Conservation (phyloP, 1,284 basidiomycete genomes). For the Rhodotorula sp. region DNA sequence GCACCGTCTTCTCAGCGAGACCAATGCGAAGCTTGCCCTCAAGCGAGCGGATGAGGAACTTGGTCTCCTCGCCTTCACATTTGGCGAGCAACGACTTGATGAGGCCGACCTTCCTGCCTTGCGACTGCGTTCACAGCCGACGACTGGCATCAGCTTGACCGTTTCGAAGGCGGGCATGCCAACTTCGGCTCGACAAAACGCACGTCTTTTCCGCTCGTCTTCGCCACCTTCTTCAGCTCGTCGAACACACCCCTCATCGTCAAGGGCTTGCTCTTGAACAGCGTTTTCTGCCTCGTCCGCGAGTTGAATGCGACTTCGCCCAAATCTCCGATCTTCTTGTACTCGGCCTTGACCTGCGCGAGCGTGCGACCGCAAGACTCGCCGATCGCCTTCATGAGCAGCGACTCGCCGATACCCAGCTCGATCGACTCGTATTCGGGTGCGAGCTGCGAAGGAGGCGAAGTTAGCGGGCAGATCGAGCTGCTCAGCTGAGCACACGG, state of each 20-base stretch:
- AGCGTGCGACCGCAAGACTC: conserved; percentile 88
- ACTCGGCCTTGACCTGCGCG: conserved; percentile 80
- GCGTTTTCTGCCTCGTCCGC: conserved; percentile 86
- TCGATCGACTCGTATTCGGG: conserved; percentile 96
- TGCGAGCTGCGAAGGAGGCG: conserved; percentile 61
- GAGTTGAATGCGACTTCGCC: conserved; percentile 89
- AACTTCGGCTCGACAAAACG: conserved; percentile 27
- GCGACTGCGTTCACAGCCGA: conserved; percentile 59
- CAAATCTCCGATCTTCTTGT: conserved; percentile 91
- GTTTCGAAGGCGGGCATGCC: too few species aligned
- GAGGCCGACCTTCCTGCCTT: conserved; percentile 90
- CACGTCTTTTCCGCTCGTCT: conserved; percentile 76
- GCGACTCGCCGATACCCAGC: conserved; percentile 91
- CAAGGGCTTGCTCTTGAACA: conserved; percentile 90
- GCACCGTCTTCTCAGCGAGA: conserved; percentile 83
- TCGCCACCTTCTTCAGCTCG: conserved; percentile 79
- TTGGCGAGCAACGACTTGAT: conserved; percentile 92
- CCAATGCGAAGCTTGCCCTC: conserved; percentile 98
- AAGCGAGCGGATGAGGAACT: conserved; percentile 91
- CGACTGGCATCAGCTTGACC: background rate
- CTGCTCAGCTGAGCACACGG: conserved; percentile 44
- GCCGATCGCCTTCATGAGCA: conserved; percentile 92
- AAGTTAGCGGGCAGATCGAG: background rate
- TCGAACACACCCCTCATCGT: conserved; percentile 86
- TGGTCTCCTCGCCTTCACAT: conserved; percentile 85